A percentile compares a stretch with the other conserved stretches of the same genome.
Evolutionary conservation across 1,284 basidiomycete species (phyloP).

Genomic region (Trametes sp.): DNA sequence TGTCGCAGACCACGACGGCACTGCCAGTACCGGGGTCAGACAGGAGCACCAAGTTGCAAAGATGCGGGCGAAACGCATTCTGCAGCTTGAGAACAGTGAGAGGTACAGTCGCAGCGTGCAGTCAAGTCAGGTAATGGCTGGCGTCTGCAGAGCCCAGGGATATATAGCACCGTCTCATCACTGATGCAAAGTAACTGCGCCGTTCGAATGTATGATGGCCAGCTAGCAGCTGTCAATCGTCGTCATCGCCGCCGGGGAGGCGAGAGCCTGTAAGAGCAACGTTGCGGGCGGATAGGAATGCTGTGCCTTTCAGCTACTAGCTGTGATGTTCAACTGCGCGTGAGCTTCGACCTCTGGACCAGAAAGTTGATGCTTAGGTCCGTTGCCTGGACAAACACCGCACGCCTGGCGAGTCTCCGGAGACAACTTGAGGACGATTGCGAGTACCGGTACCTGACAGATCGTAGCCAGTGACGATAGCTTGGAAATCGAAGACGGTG

Average conservation of each 20-base stretch:
- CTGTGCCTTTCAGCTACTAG: background rate
- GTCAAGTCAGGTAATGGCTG: too few relatives aligned
- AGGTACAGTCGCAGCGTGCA: too few relatives aligned
- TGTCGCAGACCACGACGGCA: conserved; percentile 57
- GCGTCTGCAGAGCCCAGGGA: background rate
- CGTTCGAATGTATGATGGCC: background rate
- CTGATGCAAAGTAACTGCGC: background rate
- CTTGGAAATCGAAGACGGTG: too few relatives aligned
- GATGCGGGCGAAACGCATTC: background rate
- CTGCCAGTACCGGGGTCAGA: conserved; percentile 13
- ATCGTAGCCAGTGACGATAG: background rate
- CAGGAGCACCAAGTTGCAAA: background rate
- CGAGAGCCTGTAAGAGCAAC: background rate
- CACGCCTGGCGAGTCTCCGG: too few relatives aligned
- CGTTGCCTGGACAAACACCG: too few relatives aligned
- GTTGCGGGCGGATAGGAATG: background rate
- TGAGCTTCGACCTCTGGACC: too few relatives aligned
- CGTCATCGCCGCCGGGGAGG: background rate
- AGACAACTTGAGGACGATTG: background rate
- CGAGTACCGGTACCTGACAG: background rate
- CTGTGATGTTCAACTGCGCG: too few relatives aligned
- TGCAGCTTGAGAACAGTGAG: too few relatives aligned
- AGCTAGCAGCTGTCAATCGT: background rate
- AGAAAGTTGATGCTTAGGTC: too few relatives aligned
- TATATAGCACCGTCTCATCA: background rate